Base-by-base conservation (phyloP, 2,329 filamentous ascomycete genomes). In the Fusarium sp. region DNA sequence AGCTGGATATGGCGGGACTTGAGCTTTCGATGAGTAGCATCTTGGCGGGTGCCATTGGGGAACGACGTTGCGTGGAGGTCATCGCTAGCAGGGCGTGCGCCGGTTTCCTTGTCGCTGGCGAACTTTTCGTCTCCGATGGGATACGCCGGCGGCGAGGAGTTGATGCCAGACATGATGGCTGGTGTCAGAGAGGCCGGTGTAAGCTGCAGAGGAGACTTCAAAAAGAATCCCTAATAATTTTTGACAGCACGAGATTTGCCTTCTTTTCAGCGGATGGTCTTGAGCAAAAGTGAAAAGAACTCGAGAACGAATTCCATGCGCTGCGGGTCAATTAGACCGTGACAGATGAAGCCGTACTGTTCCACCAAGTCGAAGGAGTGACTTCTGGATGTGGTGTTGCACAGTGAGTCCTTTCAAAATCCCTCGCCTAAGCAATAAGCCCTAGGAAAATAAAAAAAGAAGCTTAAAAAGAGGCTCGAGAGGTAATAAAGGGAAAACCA, bases 1-100 rank as follows among this genome's bases (percentile, higher is more conserved):
- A 89, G 79, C 73, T 89, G 87, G 47, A 89, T 88, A 68, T 89
- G 87, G 2, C 87, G 84, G 23, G 85, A 79, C 75, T 88, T 88
- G 66, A 89, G 83, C 62, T 78, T 84, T 48, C 87, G 84, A 53
- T 88, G 85, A 1, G 86, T 88, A 7, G 62, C 40, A 51, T 75
- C 73, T 0, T 61, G 34, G 44, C 51, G 56, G 23, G 30, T 3
- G n/a, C 34, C n/a, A 41, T 15, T 9, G 28, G 37, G 12, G 50
- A 55, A 58, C 23, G 64, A 46, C 0, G 62, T 56, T 12, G 39
- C 30, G 6, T 36, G 39, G 6, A 46, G 34, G 31, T 63, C 50
- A 2, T 53, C 55, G 12, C 9, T 61, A 44, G 50, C 31, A 7
- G 54, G 28, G 6, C 48, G 44, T n/a, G 30, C 8, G 28, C 40